A percentile compares a stretch with the other conserved stretches of the same genome.
These are phyloP conservation scores for Komagataella ulmi DNA, from an alignment of 805 yeast species.

Conservation along the genomic window DNA sequence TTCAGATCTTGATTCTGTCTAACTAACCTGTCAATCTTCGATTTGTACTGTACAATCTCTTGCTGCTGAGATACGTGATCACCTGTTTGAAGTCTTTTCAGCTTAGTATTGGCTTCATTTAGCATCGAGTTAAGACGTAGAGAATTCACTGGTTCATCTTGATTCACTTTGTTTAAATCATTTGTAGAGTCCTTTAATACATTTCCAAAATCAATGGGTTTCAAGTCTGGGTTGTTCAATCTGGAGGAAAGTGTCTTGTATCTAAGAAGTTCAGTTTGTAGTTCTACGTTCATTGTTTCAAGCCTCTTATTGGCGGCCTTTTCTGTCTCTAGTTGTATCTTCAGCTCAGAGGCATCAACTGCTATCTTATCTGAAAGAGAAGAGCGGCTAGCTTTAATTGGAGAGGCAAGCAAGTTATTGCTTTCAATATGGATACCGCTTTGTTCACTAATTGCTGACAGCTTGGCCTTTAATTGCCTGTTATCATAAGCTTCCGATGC, in stretches of 20 bases:
- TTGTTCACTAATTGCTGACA: conserved; percentile 19
- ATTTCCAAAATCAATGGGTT: background rate
- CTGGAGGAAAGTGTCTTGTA: conserved; percentile 12
- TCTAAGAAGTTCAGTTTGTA: conserved; percentile 20
- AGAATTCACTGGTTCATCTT: conserved; percentile 17
- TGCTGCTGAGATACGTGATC: conserved; percentile 18
- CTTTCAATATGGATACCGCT: background rate
- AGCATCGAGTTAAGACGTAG: conserved; percentile 19
- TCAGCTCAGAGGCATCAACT: background rate
- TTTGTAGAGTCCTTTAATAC: background rate
- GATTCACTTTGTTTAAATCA: conserved; percentile 28
- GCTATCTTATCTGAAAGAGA: background rate
- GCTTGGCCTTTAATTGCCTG: conserved; percentile 29
- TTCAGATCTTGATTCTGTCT: conserved; percentile 43
- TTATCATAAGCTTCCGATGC: conserved; percentile 52
- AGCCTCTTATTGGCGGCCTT: conserved; percentile 17
- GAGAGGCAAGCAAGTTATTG: background rate
- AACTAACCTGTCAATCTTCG: conserved; percentile 42
- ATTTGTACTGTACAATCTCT: conserved; percentile 29
- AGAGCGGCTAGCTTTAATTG: background rate
- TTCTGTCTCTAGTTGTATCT: conserved; percentile 9
- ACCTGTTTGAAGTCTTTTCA: conserved; percentile 15
- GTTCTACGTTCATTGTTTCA: conserved; percentile 16
- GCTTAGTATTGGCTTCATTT: conserved; percentile 20
- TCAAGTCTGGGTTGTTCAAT: background rate